These are phyloP conservation scores for Pseudogymnoascus sp. DNA, from an alignment of 2,329 filamentous ascomycete species.

Conservation along the genomic window DNA sequence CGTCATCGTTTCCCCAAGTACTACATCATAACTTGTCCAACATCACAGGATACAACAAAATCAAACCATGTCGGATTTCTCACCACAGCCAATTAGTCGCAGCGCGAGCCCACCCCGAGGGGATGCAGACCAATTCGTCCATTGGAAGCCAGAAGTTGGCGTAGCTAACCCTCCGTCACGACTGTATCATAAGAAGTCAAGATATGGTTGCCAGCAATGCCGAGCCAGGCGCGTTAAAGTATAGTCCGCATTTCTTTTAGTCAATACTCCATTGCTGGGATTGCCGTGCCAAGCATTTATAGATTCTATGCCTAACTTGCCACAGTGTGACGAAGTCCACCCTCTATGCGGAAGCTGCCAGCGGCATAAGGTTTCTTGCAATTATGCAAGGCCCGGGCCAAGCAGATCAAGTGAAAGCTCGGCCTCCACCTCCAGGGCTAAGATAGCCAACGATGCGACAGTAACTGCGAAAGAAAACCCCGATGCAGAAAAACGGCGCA, in stretches of 20 bases:
- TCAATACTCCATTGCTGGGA: slow-evolving; percentile 37
- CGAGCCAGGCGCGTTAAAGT: slow-evolving; percentile 30
- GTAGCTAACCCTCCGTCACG: slow-evolving; percentile 12
- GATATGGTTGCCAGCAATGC: slow-evolving; percentile 28
- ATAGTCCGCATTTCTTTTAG: slow-evolving; percentile 23
- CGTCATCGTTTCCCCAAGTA: not conserved
- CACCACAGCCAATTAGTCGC: not conserved
- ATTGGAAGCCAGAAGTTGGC: not conserved
- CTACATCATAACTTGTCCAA: not conserved
- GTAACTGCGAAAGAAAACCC: not conserved
- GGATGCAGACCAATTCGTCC: not conserved
- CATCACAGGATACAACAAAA: not conserved
- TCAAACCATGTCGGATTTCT: slow-evolving; percentile 1
- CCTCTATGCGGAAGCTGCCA: slow-evolving; percentile 19
- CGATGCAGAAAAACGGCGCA: slow-evolving; percentile 17
- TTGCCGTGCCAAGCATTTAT: slow-evolving; percentile 20
- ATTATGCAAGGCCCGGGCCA: slow-evolving; percentile 15
- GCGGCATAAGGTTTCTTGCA: slow-evolving; percentile 18
- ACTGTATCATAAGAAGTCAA: slow-evolving; percentile 30
- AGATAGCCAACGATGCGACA: slow-evolving; percentile 5
- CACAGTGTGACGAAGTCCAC: slow-evolving; percentile 22
- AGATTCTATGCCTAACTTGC: not conserved
- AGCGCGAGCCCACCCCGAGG: not conserved
- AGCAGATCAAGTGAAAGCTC: slow-evolving; percentile 6
- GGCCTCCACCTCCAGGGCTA: not conserved